A percentile compares a stretch with the other conserved stretches of the same genome.
Conservation (phyloP, 2,329 filamentous ascomycete species). For the Bipolaris gigantea region DNA sequence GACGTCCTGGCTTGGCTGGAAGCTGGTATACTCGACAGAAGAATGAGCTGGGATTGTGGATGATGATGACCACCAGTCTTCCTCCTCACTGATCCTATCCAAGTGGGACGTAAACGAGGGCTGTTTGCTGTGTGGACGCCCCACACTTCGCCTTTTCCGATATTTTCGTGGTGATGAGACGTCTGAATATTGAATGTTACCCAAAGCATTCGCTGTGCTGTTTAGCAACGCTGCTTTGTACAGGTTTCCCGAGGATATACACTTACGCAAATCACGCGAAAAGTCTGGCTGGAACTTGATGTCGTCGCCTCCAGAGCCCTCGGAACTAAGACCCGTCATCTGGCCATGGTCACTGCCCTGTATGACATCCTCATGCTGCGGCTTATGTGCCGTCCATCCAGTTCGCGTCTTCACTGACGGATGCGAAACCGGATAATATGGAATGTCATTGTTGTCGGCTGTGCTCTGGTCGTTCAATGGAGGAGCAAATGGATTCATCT, state of each 20-base stretch:
- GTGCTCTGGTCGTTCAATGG: background rate
- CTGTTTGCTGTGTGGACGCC: background rate
- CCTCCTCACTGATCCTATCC: background rate
- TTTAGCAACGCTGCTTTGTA: background rate
- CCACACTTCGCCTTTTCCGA: background rate
- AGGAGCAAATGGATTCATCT: background rate
- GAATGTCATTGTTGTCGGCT: background rate
- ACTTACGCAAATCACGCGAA: background rate
- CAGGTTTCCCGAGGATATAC: background rate
- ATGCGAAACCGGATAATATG: background rate
- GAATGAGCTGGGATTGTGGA: background rate
- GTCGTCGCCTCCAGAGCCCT: background rate
- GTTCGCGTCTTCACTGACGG: constrained; percentile 1
- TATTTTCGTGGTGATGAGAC: background rate
- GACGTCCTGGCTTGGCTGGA: background rate
- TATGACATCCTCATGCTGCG: background rate
- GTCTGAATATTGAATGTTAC: background rate
- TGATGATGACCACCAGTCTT: background rate
- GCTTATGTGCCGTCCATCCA: constrained; percentile 2
- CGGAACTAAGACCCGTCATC: background rate
- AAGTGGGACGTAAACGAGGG: too few species aligned
- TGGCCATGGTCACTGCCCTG: constrained; percentile 5
- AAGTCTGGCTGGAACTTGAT: background rate
- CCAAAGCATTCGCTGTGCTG: background rate
- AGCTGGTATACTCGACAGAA: background rate